Base-by-base conservation (phyloP, 441 rosid species). In the Croton laevigatus region DNA sequence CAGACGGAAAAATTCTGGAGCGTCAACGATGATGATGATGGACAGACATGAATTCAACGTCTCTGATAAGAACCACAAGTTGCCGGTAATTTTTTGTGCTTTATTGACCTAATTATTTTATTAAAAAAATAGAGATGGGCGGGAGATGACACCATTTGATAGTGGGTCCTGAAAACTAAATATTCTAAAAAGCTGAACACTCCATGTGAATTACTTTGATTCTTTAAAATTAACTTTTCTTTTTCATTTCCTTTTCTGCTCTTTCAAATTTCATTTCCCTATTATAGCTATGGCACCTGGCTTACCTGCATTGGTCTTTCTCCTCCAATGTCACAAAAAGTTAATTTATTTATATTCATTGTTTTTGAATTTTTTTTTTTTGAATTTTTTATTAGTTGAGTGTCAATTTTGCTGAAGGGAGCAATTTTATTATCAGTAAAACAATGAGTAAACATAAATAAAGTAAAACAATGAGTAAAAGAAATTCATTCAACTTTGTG, bases 1-100 rank as follows among this genome's bases (percentile, higher is more conserved):
- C 78, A 85, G 91, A 54, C 77, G 72, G 36, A 69, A 71, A 68
- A 74, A 74, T 71, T 81, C 82, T 27, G 85, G 86, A 63, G 82
- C 88, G 83, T 75, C 78, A 70, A 84, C 54, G 83, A 65, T 61
- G 60, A 76, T 69, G 78, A 80, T 53, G 78, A 59, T 8, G 57
- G 73, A 32, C 49, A 46, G 14, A 14, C 75, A 57, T 22, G 71
- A 61, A 2, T 49, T 76, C 4, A 78, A 78, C 73, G 71, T 72
- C 68, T 82, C 89, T 2, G 75, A 79, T 62, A 67, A 66, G 51
- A 67, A 67, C 45, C 77, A 8, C 59, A 12, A 38, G 52, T 76
- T 74, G 36, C 78, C 79, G 13, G 94, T 89, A 66, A 77, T 88
- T 59, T 55, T 16, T 22, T 32, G 11, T 53, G 8, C 73, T 62